These are phyloP conservation scores for Shiraia sp. DNA, from an alignment of 2,329 filamentous ascomycete genomes.

Conservation along the genomic window DNA sequence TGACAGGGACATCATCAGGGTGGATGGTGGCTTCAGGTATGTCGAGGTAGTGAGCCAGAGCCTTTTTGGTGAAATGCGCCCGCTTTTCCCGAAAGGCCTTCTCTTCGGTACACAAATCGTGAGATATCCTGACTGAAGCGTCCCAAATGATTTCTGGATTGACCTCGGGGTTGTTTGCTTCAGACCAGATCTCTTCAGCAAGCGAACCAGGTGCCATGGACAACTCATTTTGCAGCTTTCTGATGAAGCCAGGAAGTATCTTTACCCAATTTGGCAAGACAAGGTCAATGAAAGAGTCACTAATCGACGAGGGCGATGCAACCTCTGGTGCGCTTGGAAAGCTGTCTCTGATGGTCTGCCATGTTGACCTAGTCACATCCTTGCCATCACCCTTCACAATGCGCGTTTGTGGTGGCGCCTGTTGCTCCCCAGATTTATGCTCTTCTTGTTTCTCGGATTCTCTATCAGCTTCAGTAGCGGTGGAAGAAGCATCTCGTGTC, in stretches of 20 bases:
- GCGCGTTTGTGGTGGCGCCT: constrained; percentile 41
- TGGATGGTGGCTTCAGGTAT: constrained; percentile 81
- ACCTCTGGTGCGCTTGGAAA: constrained; percentile 28
- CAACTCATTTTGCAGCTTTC: constrained; percentile 84
- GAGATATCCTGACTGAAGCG: constrained; percentile 79
- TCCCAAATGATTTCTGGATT: constrained; percentile 88
- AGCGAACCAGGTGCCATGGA: constrained; percentile 86
- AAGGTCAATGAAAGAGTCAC: constrained; percentile 64
- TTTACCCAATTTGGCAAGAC: constrained; percentile 85
- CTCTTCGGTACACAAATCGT: constrained; percentile 82
- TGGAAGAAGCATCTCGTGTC: constrained; percentile 21
- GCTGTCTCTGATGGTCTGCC: constrained; percentile 38
- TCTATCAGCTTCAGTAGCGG: constrained; percentile 20
- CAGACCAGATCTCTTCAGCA: constrained; percentile 90
- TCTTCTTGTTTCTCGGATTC: constrained; percentile 14
- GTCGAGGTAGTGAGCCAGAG: constrained; percentile 79
- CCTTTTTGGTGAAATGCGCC: constrained; percentile 68
- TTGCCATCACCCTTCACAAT: constrained; percentile 29
- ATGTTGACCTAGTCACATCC: constrained; percentile 28
- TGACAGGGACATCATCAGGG: constrained; percentile 87
- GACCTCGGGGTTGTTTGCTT: constrained; percentile 79
- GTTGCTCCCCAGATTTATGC: constrained; percentile 31
- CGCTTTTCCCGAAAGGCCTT: constrained; percentile 72
- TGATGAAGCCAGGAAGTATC: constrained; percentile 72
- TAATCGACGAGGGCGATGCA: constrained; percentile 42